Evolutionary conservation across 2,329 filamentous ascomycete species (phyloP), one percentile per base, ranked within the genome.

Genomic region (Ophiocordyceps robertsii): DNA sequence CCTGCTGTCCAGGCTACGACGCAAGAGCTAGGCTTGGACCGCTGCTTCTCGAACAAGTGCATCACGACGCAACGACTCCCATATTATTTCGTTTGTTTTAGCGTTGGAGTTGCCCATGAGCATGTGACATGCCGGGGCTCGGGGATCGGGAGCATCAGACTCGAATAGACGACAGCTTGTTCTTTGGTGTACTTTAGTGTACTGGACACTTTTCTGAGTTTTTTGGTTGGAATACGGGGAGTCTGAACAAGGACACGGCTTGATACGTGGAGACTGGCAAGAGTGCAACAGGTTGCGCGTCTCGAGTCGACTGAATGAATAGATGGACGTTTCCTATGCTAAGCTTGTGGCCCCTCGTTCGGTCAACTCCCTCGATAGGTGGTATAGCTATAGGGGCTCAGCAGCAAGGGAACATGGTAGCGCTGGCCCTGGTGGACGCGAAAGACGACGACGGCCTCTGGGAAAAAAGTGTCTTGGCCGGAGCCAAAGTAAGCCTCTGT

Each of bases 311-410:
- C 24, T 19, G 9, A 27, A 4, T 24, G 24, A 24, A 27, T 27
- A 27, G 24, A 27, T 27, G 24, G 6, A 27, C 9, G 24, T 6
- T 27, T 9, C 24, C 24, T 3, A 27, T 7, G 6, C 24, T 7
- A 27, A 9, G 9, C 24, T 2, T 6, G 6, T 27, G 24, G 6
- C 24, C 9, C 24, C 6, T 27, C 24, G 24, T 27, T 27, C 24
- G 6, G 24, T 66, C 65, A 87, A 58, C 80, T 85, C 14, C 85
- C 85, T 39, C 85, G 68, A 62, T 92, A 92, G 10, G 84, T 90
- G 35, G 82, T 84, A 64, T 87, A 92, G 57, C 81, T 83, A 64
- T 80, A 89, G 29, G 84, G 84, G 49, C 81, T 79, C 63, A 90
- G 59, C 59, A 92, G 57, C 56, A 92, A 61, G 37, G 85, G 85